A percentile compares a stretch with the other conserved stretches of the same genome.
Conservation (phyloP, 2,329 filamentous ascomycete genomes). For the Leptographium galeiforme region DNA sequence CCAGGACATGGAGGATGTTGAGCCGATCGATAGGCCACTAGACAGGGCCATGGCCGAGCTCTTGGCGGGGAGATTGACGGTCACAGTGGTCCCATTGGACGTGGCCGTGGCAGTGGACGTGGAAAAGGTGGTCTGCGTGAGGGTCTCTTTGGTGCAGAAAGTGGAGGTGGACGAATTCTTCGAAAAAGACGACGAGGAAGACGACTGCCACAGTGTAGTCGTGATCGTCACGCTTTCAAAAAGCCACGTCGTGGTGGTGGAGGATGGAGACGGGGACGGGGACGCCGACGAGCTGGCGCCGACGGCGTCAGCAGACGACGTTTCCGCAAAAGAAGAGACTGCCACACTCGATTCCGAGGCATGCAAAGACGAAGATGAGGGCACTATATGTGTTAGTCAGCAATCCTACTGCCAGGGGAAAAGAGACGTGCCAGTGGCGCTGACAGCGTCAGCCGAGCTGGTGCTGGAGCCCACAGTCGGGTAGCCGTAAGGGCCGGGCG, state of each 20-base stretch:
- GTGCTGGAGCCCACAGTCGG: not conserved
- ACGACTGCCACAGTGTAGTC: not conserved
- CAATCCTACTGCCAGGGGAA: not conserved
- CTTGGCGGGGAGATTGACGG: not conserved
- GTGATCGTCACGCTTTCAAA: not conserved
- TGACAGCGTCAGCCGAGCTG: not conserved
- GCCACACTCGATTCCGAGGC: not conserved
- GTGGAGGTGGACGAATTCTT: not conserved
- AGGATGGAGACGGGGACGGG: not conserved
- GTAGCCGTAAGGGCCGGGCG: not conserved
- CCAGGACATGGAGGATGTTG: not conserved
- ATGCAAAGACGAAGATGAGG: not conserved
- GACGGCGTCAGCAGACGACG: not conserved
- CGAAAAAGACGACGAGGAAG: not conserved
- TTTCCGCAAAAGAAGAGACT: not conserved
- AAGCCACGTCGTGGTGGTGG: not conserved
- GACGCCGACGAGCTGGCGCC: not conserved
- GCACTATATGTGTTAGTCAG: too few relatives aligned
- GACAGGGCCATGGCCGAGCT: not conserved
- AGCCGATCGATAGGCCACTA: not conserved
- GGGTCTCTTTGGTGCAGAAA: not conserved
- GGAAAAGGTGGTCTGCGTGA: not conserved
- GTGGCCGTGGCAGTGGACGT: not conserved
- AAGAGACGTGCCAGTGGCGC: not conserved
- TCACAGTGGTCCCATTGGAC: not conserved